Base-by-base conservation (phyloP, 2,329 filamentous ascomycete species). In the Myriosclerotinia scirpicola region DNA sequence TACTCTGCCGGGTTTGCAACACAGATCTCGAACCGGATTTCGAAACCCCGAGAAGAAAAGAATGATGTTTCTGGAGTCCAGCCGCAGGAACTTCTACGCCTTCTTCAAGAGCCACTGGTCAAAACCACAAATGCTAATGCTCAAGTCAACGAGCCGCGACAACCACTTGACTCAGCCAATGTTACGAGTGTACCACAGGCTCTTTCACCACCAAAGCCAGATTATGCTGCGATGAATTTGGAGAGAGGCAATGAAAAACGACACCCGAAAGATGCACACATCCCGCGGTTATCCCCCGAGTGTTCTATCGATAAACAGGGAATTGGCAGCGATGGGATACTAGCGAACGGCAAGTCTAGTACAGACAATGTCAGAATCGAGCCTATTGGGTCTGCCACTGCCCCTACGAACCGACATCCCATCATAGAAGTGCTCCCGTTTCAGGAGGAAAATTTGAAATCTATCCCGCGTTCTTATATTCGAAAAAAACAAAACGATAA, bases 401-500 rank as follows among this genome's bases (percentile, higher is more conserved):
- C n/a, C n/a, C 20, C 17, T 38, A 34, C 6, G 20, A 38, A 30
- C 5, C 26, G n/a, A 6, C 26, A 26, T 20, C 7, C 22, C 0
- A 22, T 34, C 26, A 22, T 17, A 22, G 52, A 50, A 44, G 6
- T 36, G 2, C 53, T 44, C 12, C 75, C 71, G 9, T 76, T 75
- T 52, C 58, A 70, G 55, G 69, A 70, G 55, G 69, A 70, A 5
- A 53, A 70, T 8, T 70, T 70, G 26, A 67, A 70, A 22, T 61
- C 11, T 20, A 80, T 85, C 64, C 75, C 76, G 40, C 77, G 76
- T 22, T 75, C 72, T 54, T 80, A 83, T 34, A 82, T 85, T 62
- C 79, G 82, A 2, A 76, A 74, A 36, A 78, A 83, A 20, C 87
- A 89, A 70, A 72, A 75, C 54, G 71, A 77, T 11, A 76, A 88